Percentiles rank a stretch among this genome's conserved stretches.
Conservation (phyloP, 495 filamentous ascomycete genomes). For the Penicillium antarcticum region DNA sequence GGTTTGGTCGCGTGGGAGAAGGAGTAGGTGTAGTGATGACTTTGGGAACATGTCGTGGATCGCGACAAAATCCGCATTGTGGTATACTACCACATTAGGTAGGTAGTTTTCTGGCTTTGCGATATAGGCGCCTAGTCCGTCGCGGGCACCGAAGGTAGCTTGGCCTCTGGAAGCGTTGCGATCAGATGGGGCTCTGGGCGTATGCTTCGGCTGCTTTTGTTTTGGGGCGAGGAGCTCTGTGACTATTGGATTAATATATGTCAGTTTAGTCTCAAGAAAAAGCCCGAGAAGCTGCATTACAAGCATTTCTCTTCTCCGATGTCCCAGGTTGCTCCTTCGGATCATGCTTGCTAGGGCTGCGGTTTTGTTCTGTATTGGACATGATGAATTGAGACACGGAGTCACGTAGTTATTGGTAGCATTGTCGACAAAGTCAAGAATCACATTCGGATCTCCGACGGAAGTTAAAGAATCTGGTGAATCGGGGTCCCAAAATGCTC, state of each 20-base stretch:
- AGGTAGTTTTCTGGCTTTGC: conserved; percentile 63
- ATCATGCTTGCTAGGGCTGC: neutral
- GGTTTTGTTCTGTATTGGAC: conserved; percentile 1
- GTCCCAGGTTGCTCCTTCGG: conserved; percentile 9
- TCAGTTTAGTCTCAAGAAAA: neutral
- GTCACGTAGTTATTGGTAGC: neutral
- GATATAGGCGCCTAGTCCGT: conserved; percentile 71
- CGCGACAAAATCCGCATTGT: conserved; percentile 68
- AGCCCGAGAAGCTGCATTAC: conserved; percentile 20
- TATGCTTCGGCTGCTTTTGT: conserved; percentile 41
- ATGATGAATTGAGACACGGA: neutral
- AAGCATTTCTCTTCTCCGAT: conserved; percentile 42
- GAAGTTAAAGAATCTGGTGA: neutral
- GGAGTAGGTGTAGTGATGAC: conserved; percentile 76
- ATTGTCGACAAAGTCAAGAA: neutral
- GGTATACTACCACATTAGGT: conserved; percentile 59
- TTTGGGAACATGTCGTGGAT: conserved; percentile 87
- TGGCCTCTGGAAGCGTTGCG: conserved; percentile 24
- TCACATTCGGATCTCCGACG: conserved; percentile 1
- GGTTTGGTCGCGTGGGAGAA: conserved; percentile 69
- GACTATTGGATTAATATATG: conserved; percentile 40
- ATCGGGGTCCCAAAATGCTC: conserved; percentile 11
- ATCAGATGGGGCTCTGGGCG: conserved; percentile 19
- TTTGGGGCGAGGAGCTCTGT: conserved; percentile 66
- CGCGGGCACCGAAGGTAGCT: conserved; percentile 43